Evolutionary conservation across 2,329 filamentous ascomycete genomes (phyloP), one percentile per base, ranked within the genome.

Genomic region (Phymatotrichopsis omnivora): DNA sequence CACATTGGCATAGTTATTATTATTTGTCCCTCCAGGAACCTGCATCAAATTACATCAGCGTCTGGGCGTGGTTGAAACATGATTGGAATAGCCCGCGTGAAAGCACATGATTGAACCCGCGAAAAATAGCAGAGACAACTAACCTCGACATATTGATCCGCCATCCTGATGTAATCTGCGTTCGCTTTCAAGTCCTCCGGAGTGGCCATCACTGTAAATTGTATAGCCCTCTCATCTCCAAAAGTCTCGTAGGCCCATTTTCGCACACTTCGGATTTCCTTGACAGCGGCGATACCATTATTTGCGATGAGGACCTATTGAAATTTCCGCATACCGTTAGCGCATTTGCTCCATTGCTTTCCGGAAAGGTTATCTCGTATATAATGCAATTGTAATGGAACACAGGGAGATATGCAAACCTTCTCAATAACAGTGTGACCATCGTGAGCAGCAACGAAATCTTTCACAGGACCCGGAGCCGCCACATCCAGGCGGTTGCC

Each of bases 161-260:
- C 91, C 91, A 98, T 96, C 64, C 91, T 79, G 65, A 98, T 98
- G 70, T 98, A 98, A 68, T 98, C 91, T 58, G 91, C 91, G 66
- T 98, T 98, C 64, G 91, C 91, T 64, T 82, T 78, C 63, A 98
- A 68, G 80, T 98, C 91, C 69, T 98, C 91, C 38, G 91, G 91
- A 29, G 91, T 98, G 59, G 91, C 91, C 91, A 98, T 98, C 64
- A 98, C 91, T 54, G 91, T 98, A 71, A 98, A 98, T 64, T 96
- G 87, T 63, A 98, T 95, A 60, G 89, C 91, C 62, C 83, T 78
- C 73, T 98, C 91, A 68, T 98, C 87, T 69, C 91, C 89, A 64
- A 98, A 98, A 6, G 85, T 93, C 70, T 98, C 91, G 78, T 98
- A 98, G 52, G 91, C 91, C 91, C 91, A 98, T 87, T 96, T 98